Base-by-base conservation (phyloP, 768 basidiomycete species). In the Dioszegia crocea region DNA sequence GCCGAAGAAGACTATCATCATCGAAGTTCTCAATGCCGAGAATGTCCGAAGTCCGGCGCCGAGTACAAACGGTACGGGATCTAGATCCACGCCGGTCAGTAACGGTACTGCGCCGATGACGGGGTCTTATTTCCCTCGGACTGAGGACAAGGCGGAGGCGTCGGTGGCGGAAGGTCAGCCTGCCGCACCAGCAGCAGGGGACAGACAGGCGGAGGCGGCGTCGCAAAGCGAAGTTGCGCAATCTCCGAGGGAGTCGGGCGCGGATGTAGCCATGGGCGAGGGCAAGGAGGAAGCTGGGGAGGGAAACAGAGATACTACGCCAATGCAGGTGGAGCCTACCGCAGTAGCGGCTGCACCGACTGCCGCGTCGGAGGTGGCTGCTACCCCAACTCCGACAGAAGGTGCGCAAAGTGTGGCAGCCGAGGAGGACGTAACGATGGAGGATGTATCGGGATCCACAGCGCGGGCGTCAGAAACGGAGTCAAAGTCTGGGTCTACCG, bases 21-120 rank as follows among this genome's bases (percentile, higher is more conserved):
- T 70, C 36, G 71, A 73, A 59, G 71, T 73, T 2, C 60, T 73
- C 4, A 73, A 73, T 52, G 46, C 68, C 4, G 62, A 64, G 23
- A 61, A 60, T 16, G 62, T 65, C 44, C 36, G 33, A 9, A 57
- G 56, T 47, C 56, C 52, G 2, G 33, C 14, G 14, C 26, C 59
- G 21, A 24, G 19, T 8, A 23, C 27, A 26, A 43, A 43, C n/a
- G 27, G 27, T 23, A 5, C 51, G 14, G 23, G 19, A 27, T 39
- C 51, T 14, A 3, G 38, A 6, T 39, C 39, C 12, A 29, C 17
- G 24, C 21, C 9, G 19, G 23, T 14, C 46, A 48, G 38, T 21
- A 40, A 29, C 21, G 33, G 50, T 39, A 11, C 21, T 17, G 19
- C 3, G 40, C 27, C 43, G 24, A n/a, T 31, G 16, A 12, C 53